These are phyloP conservation scores for Pichiaceae sp. DNA, from an alignment of 1,139 yeast species.

Conservation along the genomic window DNA sequence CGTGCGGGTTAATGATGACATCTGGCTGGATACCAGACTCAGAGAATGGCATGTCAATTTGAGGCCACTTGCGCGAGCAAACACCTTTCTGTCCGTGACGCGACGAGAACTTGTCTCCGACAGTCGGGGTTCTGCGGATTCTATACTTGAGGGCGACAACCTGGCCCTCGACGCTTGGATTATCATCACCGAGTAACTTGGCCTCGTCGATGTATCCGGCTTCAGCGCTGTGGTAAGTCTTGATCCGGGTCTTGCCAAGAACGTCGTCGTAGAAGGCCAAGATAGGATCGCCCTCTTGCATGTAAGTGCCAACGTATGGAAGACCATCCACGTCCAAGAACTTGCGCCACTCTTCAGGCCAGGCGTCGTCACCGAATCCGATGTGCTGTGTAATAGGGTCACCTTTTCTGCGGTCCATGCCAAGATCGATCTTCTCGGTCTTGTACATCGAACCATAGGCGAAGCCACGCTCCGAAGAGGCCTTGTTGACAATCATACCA, in stretches of 20 bases:
- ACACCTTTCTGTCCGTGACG: constrained; percentile 99
- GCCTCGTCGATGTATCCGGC: constrained; percentile 96
- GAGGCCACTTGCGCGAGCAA: constrained; percentile 97
- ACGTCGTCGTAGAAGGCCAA: constrained; percentile 91
- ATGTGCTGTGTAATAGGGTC: constrained; percentile 93
- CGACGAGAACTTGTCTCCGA: constrained; percentile 97
- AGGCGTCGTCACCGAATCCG: constrained; percentile 88
- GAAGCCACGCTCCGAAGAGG: constrained; percentile 96
- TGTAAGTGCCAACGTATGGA: constrained; percentile 80
- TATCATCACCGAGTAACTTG: constrained; percentile 80
- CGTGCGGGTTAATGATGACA: constrained; percentile 95
- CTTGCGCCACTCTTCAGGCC: constrained; percentile 88
- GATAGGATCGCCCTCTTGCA: constrained; percentile 94
- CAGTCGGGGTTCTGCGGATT: constrained; percentile 83
- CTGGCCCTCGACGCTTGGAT: constrained; percentile 73
- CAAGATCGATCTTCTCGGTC: constrained; percentile 82
- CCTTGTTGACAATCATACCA: constrained; percentile 96
- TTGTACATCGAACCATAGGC: constrained; percentile 96
- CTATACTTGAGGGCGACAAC: constrained; percentile 82
- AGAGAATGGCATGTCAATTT: constrained; percentile 92
- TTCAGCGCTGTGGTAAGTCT: constrained; percentile 89
- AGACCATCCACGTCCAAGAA: constrained; percentile 89
- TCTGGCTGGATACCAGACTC: constrained; percentile 97
- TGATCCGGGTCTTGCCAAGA: constrained; percentile 81
- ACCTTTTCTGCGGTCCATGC: constrained; percentile 74